Percentiles rank a stretch among this genome's conserved stretches.
Conservation (phyloP, 495 filamentous ascomycete genomes). For the Lasiosphaeris hirsuta region DNA sequence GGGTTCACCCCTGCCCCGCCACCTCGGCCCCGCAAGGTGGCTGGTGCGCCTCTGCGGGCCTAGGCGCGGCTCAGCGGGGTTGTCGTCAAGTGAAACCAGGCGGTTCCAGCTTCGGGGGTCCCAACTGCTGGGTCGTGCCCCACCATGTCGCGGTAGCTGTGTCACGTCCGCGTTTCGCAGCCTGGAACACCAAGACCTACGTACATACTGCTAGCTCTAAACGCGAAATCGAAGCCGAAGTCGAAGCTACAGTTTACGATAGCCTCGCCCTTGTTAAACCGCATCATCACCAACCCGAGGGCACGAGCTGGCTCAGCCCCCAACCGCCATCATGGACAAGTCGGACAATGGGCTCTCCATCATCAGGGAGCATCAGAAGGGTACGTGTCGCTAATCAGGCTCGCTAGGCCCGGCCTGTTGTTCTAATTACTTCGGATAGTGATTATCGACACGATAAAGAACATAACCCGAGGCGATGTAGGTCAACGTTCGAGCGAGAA, state of each 20-base stretch:
- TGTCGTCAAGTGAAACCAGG: conserved; percentile 5
- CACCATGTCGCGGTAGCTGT: conserved; percentile 4
- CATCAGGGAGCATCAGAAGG: conserved; percentile 35
- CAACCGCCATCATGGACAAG: conserved; percentile 26
- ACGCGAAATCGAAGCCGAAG: neutral
- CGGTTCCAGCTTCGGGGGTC: neutral
- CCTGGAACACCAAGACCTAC: neutral
- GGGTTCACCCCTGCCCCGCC: neutral
- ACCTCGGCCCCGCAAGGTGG: neutral
- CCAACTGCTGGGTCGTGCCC: neutral
- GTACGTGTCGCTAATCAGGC: conserved; percentile 18
- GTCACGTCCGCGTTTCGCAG: conserved; percentile 17
- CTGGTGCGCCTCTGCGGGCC: neutral
- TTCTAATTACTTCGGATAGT: conserved; percentile 10
- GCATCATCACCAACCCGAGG: neutral
- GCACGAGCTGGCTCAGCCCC: conserved; percentile 17
- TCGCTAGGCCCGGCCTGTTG: neutral
- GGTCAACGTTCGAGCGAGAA: conserved; percentile 20
- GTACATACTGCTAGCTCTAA: neutral
- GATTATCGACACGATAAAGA: conserved; percentile 52
- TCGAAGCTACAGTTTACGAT: too few relatives aligned
- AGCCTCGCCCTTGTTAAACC: neutral
- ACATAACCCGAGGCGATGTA: conserved; percentile 54
- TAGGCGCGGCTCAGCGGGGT: neutral
- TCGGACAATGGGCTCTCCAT: conserved; percentile 32